Evolutionary conservation across 2,329 filamentous ascomycete genomes (phyloP).

Genomic region (Hirsutella minnesotensis): DNA sequence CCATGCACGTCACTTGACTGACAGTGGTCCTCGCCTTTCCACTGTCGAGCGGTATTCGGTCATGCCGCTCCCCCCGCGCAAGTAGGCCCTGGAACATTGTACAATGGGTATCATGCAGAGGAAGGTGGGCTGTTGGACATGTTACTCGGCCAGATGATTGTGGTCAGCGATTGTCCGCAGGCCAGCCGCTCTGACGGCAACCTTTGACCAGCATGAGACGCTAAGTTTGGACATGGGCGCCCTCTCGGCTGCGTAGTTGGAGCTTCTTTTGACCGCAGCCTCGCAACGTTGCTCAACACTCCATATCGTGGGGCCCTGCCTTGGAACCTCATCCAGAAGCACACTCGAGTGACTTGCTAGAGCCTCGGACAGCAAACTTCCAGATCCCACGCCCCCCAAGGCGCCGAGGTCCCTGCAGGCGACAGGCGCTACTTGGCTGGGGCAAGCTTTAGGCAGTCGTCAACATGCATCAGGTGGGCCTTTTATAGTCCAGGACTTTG

Average conservation of each 20-base stretch:
- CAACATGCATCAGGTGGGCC: neutral
- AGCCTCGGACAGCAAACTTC: neutral
- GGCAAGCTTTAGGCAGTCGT: neutral
- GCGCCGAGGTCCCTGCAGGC: neutral
- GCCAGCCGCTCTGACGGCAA: slow-evolving; percentile 1
- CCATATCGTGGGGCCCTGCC: neutral
- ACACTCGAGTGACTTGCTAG: neutral
- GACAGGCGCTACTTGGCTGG: neutral
- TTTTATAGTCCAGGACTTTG: neutral
- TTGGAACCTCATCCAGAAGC: neutral
- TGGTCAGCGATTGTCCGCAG: neutral
- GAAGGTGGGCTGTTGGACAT: slow-evolving; percentile 2
- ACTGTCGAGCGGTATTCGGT: neutral
- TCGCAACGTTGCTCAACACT: slow-evolving; percentile 6
- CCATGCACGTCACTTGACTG: neutral
- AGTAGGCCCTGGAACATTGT: neutral
- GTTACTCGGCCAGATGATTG: slow-evolving; percentile 1
- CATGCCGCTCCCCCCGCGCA: neutral
- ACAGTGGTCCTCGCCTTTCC: neutral
- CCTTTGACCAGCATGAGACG: neutral
- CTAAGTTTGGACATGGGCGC: neutral
- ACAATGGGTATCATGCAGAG: neutral
- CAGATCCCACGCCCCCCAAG: neutral
- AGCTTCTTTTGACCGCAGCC: neutral
- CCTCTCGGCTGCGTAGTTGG: neutral